phyloP scores from a whole-genome alignment of 805 yeast genomes.

The Ogataea salicorniae region DNA sequence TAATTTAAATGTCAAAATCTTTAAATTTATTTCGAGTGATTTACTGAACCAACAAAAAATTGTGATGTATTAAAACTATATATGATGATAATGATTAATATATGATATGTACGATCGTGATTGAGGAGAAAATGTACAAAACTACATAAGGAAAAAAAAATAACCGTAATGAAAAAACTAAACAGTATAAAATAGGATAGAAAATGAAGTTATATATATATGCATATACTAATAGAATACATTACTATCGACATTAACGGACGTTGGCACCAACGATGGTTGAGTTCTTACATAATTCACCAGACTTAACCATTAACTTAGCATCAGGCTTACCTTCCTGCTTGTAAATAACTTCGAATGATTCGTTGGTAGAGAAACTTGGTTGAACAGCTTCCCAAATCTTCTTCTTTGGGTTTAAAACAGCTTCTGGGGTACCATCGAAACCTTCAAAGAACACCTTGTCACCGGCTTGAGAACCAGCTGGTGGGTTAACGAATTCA shows the following conservation, averaged over 20 bases:
- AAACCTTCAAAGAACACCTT: conserved; percentile 91
- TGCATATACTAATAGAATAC: neutral
- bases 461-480: conserved; percentile 91
- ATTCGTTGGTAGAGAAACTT: conserved; percentile 72
- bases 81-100: no score
- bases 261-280: conserved; percentile 75
- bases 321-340: conserved; percentile 68
- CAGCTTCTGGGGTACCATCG: conserved; percentile 85
- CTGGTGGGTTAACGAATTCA: conserved; percentile 94
- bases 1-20: no score
- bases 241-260: conserved; percentile 39
- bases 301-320: conserved; percentile 73
- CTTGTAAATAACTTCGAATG: conserved; percentile 73
- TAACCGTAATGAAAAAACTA: no score
- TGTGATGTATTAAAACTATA: no score
- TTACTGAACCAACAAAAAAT: no score
- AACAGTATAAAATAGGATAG: neutral
- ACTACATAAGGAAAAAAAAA: no score
- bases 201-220: neutral
- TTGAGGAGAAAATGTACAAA: no score
- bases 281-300: conserved; percentile 70
- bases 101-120: no score
- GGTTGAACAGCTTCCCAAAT: conserved; percentile 96
- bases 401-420: conserved; percentile 96
- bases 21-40: no score